Percentiles rank a stretch among this genome's conserved stretches.
Conservation (phyloP, 495 filamentous ascomycete species). For the Parathielavia hyrcaniae region DNA sequence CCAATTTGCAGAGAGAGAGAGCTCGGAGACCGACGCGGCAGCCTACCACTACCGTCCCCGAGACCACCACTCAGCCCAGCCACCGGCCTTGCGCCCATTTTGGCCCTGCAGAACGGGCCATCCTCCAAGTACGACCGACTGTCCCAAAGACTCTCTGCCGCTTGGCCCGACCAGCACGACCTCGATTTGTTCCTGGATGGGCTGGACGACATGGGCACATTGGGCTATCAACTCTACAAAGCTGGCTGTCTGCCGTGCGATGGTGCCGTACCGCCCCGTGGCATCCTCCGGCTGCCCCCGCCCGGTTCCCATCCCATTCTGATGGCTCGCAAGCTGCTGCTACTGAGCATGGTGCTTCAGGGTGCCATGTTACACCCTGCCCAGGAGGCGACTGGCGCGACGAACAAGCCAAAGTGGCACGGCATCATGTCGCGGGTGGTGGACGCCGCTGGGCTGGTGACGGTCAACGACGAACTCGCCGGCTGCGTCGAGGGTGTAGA, state of each 20-base stretch:
- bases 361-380: conserved; percentile 25
- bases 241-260: conserved; percentile 29
- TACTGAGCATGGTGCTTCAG: conserved; percentile 41
- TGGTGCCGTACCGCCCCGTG: neutral
- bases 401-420: conserved; percentile 18
- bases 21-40: no score
- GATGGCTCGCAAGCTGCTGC: conserved; percentile 42
- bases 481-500: conserved; percentile 44
- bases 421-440: conserved; percentile 35
- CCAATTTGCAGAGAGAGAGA: neutral
- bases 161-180: neutral
- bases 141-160: neutral
- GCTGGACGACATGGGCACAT: neutral
- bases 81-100: neutral
- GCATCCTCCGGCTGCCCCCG: conserved; percentile 26
- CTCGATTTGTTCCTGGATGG: neutral
- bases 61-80: neutral
- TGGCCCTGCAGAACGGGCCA: neutral
- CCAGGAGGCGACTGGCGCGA: conserved; percentile 15
- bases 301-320: conserved; percentile 40
- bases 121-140: neutral
- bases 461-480: conserved; percentile 45
- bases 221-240: conserved; percentile 2
- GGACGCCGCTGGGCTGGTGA: conserved; percentile 42
- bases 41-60: neutral